Conservation (phyloP, 495 filamentous ascomycete species). For the Aspergillus affinis region DNA sequence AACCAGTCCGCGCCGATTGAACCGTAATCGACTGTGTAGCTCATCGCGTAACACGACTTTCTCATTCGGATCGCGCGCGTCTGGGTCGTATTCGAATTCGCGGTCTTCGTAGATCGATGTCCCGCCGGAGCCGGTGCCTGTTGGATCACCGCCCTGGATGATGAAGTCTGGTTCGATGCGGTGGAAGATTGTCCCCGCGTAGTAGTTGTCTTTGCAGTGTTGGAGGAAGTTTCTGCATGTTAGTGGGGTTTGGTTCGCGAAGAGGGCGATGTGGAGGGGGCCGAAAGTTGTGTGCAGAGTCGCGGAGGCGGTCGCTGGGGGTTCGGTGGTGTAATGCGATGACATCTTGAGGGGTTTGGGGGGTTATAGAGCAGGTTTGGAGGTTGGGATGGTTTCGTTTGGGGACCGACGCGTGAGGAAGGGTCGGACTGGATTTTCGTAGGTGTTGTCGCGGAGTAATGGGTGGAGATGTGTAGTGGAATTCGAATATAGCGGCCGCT, state of each 20-base stretch:
- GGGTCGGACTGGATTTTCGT: no score
- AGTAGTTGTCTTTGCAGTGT: slow-evolving; percentile 91
- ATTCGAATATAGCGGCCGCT: no score
- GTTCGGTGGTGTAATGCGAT: slow-evolving; percentile 88
- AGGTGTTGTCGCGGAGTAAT: not conserved
- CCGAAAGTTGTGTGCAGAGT: slow-evolving; percentile 86
- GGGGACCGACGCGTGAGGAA: not conserved
- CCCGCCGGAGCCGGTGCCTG: slow-evolving; percentile 87
- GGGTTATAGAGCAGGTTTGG: not conserved
- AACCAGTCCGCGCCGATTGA: slow-evolving; percentile 85
- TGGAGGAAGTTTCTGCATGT: slow-evolving; percentile 96
- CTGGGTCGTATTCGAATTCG: slow-evolving; percentile 69
- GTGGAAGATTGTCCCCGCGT: slow-evolving; percentile 88
- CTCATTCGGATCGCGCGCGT: slow-evolving; percentile 56
- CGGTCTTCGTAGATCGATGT: slow-evolving; percentile 88
- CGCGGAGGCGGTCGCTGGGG: slow-evolving; percentile 84
- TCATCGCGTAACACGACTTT: slow-evolving; percentile 78
- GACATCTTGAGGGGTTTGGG: slow-evolving; percentile 58
- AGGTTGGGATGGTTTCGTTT: not conserved
- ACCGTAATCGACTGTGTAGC: slow-evolving; percentile 86
- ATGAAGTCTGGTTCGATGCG: slow-evolving; percentile 90
- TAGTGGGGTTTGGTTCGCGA: slow-evolving; percentile 88
- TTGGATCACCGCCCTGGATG: slow-evolving; percentile 91
- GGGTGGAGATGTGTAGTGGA: no score
- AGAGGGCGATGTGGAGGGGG: slow-evolving; percentile 86